These are phyloP conservation scores for Trapa incisa DNA, from an alignment of 345 rosid genomes.

Conservation along the genomic window DNA sequence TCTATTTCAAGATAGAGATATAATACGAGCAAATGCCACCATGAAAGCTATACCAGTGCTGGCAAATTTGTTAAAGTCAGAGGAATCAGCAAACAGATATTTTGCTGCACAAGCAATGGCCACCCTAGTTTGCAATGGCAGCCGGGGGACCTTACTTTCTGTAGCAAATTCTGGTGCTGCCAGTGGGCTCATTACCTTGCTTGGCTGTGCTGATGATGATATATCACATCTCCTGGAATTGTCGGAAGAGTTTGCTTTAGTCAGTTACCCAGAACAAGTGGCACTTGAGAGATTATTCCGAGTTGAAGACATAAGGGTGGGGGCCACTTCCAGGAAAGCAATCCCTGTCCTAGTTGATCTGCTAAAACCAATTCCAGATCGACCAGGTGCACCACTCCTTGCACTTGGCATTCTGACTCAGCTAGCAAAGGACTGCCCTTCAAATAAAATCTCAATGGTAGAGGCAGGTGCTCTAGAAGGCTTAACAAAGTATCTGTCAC, in stretches of 20 bases:
- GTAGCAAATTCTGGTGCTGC: slow-evolving; percentile 98
- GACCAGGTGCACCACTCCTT: slow-evolving; percentile 95
- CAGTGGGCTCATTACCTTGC: slow-evolving; percentile 80
- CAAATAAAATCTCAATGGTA: slow-evolving; percentile 88
- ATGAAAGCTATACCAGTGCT: slow-evolving; percentile 87
- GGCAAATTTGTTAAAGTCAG: slow-evolving; percentile 84
- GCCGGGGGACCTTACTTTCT: slow-evolving; percentile 91
- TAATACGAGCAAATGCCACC: slow-evolving; percentile 73
- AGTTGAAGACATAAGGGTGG: slow-evolving; percentile 96
- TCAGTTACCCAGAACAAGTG: slow-evolving; percentile 85
- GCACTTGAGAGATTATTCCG: slow-evolving; percentile 97
- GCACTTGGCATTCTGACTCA: slow-evolving; percentile 80
- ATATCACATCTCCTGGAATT: slow-evolving; percentile 68
- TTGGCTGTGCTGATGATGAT: slow-evolving; percentile 95
- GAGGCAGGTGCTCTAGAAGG: slow-evolving; percentile 97
- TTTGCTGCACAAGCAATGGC: slow-evolving; percentile 95
- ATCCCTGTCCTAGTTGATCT: slow-evolving; percentile 96
- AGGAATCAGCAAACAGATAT: slow-evolving; percentile 74
- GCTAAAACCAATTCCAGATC: slow-evolving; percentile 98
- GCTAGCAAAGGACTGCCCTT: slow-evolving; percentile 82
- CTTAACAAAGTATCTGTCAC: slow-evolving; percentile 89
- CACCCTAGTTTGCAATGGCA: slow-evolving; percentile 94
- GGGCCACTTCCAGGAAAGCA: slow-evolving; percentile 96
- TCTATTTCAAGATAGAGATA: slow-evolving; percentile 94
- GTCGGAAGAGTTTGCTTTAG: slow-evolving; percentile 75